Evolutionary conservation across 192 early-diverging fungal species (phyloP).

Genomic region (Pecoramyces ruminantium): DNA sequence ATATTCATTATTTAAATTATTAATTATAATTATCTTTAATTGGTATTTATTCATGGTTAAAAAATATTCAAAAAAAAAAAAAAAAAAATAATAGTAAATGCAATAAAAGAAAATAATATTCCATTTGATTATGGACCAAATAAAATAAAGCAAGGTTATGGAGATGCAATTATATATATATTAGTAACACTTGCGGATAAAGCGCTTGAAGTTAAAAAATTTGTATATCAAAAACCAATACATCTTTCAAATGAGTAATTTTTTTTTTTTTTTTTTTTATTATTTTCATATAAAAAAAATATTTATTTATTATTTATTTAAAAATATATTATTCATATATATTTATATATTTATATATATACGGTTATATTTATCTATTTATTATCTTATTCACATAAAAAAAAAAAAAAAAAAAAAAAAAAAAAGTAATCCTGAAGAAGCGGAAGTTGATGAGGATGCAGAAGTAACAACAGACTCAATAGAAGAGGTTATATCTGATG

Average conservation of each 20-base stretch:
- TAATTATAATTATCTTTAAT: too few relatives aligned
- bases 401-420: too few relatives aligned
- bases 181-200: constrained; percentile 22
- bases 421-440: constrained; percentile 35
- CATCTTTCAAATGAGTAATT: constrained; percentile 34
- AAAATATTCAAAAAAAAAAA: too few relatives aligned
- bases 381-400: too few relatives aligned
- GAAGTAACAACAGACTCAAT: constrained; percentile 37
- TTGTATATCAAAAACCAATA: constrained; percentile 25
- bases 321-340: too few relatives aligned
- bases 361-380: not conserved
- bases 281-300: not conserved
- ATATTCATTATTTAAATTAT: not conserved
- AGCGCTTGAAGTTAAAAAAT: constrained; percentile 13
- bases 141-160: constrained; percentile 35
- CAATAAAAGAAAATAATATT: constrained; percentile 27
- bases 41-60: too few relatives aligned
- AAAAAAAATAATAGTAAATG: constrained; percentile 22
- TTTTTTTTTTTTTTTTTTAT: not conserved
- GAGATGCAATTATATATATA: constrained; percentile 24
- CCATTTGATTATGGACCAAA: constrained; percentile 29
- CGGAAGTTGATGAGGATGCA: constrained; percentile 39
- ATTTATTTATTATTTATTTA: not conserved
- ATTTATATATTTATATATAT: too few relatives aligned
- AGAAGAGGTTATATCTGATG: constrained; percentile 19